A percentile compares a stretch with the other conserved stretches of the same genome.
Conservation (phyloP, 192 early-diverging fungal species). For the Diversispora epigaea region DNA sequence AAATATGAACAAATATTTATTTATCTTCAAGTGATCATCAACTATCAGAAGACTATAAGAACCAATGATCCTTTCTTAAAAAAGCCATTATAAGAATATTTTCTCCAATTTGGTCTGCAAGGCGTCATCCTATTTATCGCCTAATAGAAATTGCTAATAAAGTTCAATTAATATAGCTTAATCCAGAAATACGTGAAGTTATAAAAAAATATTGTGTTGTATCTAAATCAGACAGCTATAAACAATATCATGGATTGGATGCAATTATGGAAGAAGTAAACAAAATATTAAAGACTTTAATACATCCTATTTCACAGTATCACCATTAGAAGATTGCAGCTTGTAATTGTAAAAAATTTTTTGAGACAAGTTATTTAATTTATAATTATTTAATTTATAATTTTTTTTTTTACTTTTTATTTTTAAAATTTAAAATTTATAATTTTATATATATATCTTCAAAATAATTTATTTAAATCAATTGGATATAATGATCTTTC, state of each 20-base stretch:
- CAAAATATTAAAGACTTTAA: neutral
- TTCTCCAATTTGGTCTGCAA: constrained; percentile 14
- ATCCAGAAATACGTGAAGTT: neutral
- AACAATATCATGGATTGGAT: constrained; percentile 10
- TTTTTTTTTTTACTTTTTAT: too few relatives aligned
- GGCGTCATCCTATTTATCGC: neutral
- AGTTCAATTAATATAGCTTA: constrained; percentile 8
- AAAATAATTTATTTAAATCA: constrained; percentile 1
- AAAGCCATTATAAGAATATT: neutral
- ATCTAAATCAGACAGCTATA: neutral
- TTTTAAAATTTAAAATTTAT: too few relatives aligned
- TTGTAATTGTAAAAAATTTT: neutral
- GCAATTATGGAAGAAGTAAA: neutral
- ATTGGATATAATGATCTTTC: neutral
- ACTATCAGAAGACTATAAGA: neutral
- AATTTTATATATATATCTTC: neutral
- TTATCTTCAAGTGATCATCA: neutral
- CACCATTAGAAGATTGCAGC: constrained; percentile 10
- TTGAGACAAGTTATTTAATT: too few relatives aligned
- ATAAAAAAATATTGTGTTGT: constrained; percentile 1
- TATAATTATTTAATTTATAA: too few relatives aligned
- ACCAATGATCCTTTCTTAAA: constrained; percentile 18
- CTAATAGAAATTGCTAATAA: constrained; percentile 14
- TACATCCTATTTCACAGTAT: constrained; percentile 1
- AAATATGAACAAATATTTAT: constrained; percentile 25